A percentile compares a stretch with the other conserved stretches of the same genome.
Evolutionary conservation across 106 monocot genomes (phyloP).

Genomic region (Allium cepa): DNA sequence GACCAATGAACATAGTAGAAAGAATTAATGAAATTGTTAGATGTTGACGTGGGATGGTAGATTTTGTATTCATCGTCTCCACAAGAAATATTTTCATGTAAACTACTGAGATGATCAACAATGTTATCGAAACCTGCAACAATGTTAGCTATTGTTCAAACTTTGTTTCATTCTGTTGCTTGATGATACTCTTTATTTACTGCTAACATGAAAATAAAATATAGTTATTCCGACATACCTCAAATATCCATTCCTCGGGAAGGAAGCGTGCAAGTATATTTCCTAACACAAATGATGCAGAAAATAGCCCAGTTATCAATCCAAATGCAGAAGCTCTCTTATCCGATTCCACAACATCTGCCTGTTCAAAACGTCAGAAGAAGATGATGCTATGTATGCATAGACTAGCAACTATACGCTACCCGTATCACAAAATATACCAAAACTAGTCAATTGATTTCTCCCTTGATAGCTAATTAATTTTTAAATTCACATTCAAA

Average conservation of each 20-base stretch:
- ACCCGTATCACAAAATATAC: no score
- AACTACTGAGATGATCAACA: conserved; percentile 37
- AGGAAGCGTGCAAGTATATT: conserved; percentile 63
- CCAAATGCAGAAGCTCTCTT: conserved; percentile 69
- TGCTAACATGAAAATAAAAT: no score
- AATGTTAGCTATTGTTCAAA: no score
- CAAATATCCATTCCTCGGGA: conserved; percentile 60
- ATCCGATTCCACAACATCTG: conserved; percentile 55
- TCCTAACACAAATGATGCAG: conserved; percentile 60
- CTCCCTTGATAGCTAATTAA: no score
- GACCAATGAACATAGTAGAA: conserved; percentile 13
- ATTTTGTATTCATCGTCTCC: conserved; percentile 30
- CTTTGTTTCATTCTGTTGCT: no score
- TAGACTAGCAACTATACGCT: no score
- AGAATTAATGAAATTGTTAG: conserved; percentile 20
- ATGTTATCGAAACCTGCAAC: conserved; percentile 46
- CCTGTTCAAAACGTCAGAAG: conserved; percentile 16
- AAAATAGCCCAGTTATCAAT: conserved; percentile 61
- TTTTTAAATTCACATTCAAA: no score
- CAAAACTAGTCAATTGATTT: no score
- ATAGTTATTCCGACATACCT: conserved; percentile 22
- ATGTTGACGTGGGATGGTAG: conserved; percentile 13
- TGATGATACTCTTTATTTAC: no score
- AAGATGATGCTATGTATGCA: no score
- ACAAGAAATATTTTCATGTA: conserved; percentile 63